Conservation (phyloP, 2,329 filamentous ascomycete genomes). For the Fusarium sp. region DNA sequence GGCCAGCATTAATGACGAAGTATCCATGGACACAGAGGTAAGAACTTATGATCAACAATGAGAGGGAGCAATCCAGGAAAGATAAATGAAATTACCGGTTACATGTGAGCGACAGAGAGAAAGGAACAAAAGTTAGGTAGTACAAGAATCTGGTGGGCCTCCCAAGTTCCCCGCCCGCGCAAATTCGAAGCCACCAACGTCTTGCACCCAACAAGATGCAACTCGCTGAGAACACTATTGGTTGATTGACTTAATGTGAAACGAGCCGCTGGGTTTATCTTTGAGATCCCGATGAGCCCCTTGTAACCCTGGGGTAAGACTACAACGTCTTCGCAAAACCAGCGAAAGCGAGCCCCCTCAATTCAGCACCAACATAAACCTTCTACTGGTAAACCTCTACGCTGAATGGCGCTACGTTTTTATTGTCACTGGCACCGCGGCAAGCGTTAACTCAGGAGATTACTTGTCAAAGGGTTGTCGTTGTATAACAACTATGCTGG, state of each 20-base stretch:
- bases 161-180: background rate
- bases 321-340: background rate
- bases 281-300: background rate
- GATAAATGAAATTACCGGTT: no score
- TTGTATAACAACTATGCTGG: no score
- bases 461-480: no score
- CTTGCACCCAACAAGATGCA: background rate
- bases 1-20: background rate
- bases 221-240: background rate
- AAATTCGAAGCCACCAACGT: background rate
- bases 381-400: background rate
- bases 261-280: background rate
- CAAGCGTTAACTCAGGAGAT: no score
- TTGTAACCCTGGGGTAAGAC: background rate
- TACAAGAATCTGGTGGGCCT: background rate
- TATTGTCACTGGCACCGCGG: no score
- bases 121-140: accelerated
- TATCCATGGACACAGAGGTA: background rate
- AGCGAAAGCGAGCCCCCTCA: background rate
- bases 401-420: no score
- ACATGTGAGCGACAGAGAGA: background rate
- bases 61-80: background rate
- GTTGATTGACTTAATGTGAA: background rate
- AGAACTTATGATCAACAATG: accelerated
- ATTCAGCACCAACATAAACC: background rate